Conservation (phyloP, 257 asterid species). For the Anisodus acutangulus region DNA sequence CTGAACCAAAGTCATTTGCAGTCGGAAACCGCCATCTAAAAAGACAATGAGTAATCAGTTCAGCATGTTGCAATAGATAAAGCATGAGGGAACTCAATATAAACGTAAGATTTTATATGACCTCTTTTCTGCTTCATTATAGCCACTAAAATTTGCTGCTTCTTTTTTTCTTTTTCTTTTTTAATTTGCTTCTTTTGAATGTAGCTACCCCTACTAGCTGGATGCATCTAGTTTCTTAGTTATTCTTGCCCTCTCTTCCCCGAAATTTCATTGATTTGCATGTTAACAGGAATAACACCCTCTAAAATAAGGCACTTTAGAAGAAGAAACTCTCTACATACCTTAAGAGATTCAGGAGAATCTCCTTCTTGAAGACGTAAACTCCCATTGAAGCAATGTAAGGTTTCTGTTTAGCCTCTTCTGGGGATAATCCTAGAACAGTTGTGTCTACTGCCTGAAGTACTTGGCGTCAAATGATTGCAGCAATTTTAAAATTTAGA, state of each 20-base stretch:
- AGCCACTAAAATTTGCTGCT: background rate
- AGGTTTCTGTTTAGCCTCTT: constrained; percentile 90
- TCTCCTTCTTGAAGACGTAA: constrained; percentile 92
- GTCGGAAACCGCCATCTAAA: constrained; percentile 96
- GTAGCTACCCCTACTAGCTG: background rate
- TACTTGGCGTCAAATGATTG: constrained; percentile 29
- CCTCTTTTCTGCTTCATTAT: background rate
- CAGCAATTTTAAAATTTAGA: constrained; percentile 15
- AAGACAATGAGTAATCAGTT: constrained; percentile 28
- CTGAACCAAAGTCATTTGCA: constrained; percentile 96
- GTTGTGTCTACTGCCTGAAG: constrained; percentile 92
- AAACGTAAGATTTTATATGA: background rate
- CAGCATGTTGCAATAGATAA: constrained; percentile 8
- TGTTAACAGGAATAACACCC: constrained; percentile 6
- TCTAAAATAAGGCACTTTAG: background rate
- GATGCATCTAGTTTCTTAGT: background rate
- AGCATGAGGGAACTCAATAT: constrained; percentile 24
- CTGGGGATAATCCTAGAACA: constrained; percentile 81
- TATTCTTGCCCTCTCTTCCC: constrained; percentile 23
- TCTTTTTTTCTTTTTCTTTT: too few relatives aligned
- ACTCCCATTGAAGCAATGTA: constrained; percentile 99
- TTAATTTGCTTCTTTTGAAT: background rate
- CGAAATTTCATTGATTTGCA: constrained; percentile 1
- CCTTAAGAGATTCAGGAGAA: constrained; percentile 90
- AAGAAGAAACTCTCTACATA: constrained; percentile 27